Evolutionary conservation across 2,329 filamentous ascomycete genomes (phyloP), one percentile per base, ranked within the genome.

Genomic region (Ascocoryne sarcoides): DNA sequence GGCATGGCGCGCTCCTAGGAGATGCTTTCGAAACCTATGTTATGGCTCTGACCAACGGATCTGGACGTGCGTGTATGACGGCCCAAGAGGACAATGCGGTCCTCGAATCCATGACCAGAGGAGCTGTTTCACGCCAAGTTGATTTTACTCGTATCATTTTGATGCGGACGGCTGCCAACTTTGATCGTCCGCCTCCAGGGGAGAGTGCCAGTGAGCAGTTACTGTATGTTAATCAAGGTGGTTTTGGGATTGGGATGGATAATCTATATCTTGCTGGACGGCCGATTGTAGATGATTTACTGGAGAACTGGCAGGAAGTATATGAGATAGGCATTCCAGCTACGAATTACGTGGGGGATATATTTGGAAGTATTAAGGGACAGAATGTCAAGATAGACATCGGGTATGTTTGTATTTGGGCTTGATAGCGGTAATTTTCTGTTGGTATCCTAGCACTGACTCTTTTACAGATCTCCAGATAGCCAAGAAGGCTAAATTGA

Each of bases 31-130:
- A 74, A 48, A 75, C 79, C 46, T 79, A 73, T 23, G 77, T 76
- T 12, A 10, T 21, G 26, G 15, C 34, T 19, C 29, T 40, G 4
- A 40, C 37, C n/a, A 34, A 40, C 12, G 31, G 37, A 3, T 33
- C 18, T 12, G 37, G 19, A 17, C 3, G 60, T 4, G 84, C 84
- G 61, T 84, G 80, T 62, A 73, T 77, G 58, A 79, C 71, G 2
- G 79, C 79, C 0, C 79, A 84, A 56, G 81, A 84, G 57, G 81
- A 85, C 56, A 82, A 78, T 50, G 80, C 78, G 1, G 71, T 71
- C 1, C 67, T 84, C 1, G 77, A 80, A 53, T 78, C 72, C 3
- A 61, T 84, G 10, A 60, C 82, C 17, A 70, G 80, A 10, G 70
- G 69, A 3, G 70, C 75, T 0, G 59, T 71, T 16, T 65, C 68